A percentile compares a stretch with the other conserved stretches of the same genome.
phyloP scores from a whole-genome alignment of 164 flowering plant species.

The Kalanchoe fedtschenkoi region DNA sequence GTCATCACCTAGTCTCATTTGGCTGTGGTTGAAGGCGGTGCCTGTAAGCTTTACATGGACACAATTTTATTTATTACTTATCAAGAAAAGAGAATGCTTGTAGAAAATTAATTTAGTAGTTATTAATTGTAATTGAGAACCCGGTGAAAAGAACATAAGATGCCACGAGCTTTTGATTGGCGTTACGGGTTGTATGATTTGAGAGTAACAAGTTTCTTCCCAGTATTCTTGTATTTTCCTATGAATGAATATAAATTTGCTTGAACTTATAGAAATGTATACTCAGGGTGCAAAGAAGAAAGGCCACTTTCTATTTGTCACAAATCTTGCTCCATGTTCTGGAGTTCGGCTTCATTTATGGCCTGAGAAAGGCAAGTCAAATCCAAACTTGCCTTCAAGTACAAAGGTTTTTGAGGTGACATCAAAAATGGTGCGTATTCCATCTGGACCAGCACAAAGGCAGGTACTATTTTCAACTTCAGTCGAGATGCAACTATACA shows the following conservation, averaged over 20 bases:
- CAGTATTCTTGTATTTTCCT: conserved; percentile 1
- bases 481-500: neutral
- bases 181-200: too few species aligned
- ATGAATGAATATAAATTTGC: neutral
- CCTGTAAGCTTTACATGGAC: too few species aligned
- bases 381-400: conserved; percentile 28
- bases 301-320: conserved; percentile 74
- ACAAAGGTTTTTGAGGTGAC: conserved; percentile 72
- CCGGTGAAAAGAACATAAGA: neutral
- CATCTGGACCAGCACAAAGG: conserved; percentile 91
- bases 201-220: neutral
- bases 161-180: neutral
- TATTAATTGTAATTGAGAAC: neutral
- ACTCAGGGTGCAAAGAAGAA: conserved; percentile 64
- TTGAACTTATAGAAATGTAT: neutral
- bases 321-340: conserved; percentile 93
- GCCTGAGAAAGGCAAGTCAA: conserved; percentile 62
- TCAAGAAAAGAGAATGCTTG: neutral
- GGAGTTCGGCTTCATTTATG: conserved; percentile 92
- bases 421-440: conserved; percentile 74
- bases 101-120: neutral
- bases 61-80: too few species aligned
- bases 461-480: conserved; percentile 49
- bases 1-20: too few species aligned
- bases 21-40: too few species aligned